These are phyloP conservation scores for Allantophomopsis cytisporea DNA, from an alignment of 2,329 filamentous ascomycete species.

Conservation along the genomic window DNA sequence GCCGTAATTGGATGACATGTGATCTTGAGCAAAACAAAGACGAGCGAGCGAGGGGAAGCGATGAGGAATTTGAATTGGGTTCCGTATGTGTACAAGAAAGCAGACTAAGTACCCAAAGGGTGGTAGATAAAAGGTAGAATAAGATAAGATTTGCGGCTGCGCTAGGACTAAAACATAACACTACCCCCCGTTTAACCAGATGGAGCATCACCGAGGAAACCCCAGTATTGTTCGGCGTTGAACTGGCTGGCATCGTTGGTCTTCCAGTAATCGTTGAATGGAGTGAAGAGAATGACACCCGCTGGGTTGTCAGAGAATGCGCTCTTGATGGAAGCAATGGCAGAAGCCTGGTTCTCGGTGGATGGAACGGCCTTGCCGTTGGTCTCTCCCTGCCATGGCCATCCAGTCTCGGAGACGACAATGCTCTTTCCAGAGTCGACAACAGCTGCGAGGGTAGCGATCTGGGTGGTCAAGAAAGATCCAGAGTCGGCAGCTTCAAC, in stretches of 20 bases:
- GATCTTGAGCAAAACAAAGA: no score
- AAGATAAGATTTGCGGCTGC: no score
- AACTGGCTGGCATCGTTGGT: constrained; percentile 44
- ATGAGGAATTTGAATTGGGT: no score
- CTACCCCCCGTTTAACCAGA: constrained; percentile 7
- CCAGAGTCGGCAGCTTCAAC: constrained; percentile 49
- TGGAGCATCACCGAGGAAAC: constrained; percentile 29
- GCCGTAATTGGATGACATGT: no score
- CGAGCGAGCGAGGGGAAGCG: no score
- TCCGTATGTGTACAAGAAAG: no score
- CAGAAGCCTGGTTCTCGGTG: constrained; percentile 47
- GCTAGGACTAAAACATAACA: no score
- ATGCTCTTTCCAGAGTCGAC: constrained; percentile 37
- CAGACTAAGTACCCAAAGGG: no score
- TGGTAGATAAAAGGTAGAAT: no score
- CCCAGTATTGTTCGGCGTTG: constrained; percentile 68
- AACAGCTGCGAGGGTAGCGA: constrained; percentile 26
- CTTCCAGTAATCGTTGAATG: constrained; percentile 77
- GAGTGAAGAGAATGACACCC: constrained; percentile 60
- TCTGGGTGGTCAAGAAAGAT: constrained; percentile 46
- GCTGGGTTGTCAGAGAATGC: constrained; percentile 35
- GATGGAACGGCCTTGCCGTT: constrained; percentile 61
- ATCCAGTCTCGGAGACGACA: constrained; percentile 73
- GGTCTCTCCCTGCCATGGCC: constrained; percentile 55
- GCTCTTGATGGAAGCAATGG: constrained; percentile 49